Evolutionary conservation across 1,284 basidiomycete species (phyloP).

Genomic region (Boletus semigastroideus): DNA sequence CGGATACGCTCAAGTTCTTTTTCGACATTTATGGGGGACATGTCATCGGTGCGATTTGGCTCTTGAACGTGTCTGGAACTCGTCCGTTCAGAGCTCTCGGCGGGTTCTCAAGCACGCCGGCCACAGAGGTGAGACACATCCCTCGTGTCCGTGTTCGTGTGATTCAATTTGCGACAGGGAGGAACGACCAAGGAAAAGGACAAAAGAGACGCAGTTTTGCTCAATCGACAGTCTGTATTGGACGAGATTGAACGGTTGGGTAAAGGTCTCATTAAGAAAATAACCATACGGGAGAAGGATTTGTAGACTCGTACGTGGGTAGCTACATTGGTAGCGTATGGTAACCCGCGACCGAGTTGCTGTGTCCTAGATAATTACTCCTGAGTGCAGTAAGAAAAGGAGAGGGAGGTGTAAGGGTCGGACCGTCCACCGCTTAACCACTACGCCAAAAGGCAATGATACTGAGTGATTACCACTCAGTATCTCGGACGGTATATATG

Average conservation of each 20-base stretch:
- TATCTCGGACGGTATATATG: too few species aligned
- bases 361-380: slow-evolving; percentile 7
- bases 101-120: slow-evolving; percentile 71
- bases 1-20: slow-evolving; percentile 83
- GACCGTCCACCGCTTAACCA: too few species aligned
- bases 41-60: slow-evolving; percentile 85
- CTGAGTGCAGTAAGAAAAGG: slow-evolving; percentile 4
- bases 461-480: too few species aligned
- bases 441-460: too few species aligned
- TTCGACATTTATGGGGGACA: slow-evolving; percentile 82
- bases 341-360: slow-evolving; percentile 16
- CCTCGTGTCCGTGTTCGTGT: not conserved
- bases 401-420: too few species aligned
- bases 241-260: slow-evolving; percentile 83
- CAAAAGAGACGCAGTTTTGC: slow-evolving; percentile 49
- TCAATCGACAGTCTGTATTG: slow-evolving; percentile 74
- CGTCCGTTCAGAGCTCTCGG: slow-evolving; percentile 81
- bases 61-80: slow-evolving; percentile 58
- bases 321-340: not conserved
- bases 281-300: slow-evolving; percentile 33
- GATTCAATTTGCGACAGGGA: slow-evolving; percentile 27
- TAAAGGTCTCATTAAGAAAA: slow-evolving; percentile 60
- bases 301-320: not conserved
- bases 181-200: slow-evolving; percentile 47
- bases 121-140: slow-evolving; percentile 33